A percentile compares a stretch with the other conserved stretches of the same genome.
Evolutionary conservation across 495 filamentous ascomycete species (phyloP).

Genomic region (Podospora anserina): DNA sequence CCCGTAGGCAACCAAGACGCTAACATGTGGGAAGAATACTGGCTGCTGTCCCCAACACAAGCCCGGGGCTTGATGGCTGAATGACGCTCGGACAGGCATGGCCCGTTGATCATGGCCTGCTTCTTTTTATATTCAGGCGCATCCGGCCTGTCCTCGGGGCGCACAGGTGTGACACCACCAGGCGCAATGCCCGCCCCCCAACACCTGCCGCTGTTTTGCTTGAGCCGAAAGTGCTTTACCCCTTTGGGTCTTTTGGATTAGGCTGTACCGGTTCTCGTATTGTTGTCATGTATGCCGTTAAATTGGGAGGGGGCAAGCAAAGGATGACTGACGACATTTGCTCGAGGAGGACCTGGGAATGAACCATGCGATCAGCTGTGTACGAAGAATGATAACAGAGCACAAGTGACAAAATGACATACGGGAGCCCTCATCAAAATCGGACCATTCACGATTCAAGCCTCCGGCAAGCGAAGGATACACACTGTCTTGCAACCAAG

Average conservation of each 20-base stretch:
- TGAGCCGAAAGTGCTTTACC: slow-evolving; percentile 37
- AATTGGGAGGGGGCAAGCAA: neutral
- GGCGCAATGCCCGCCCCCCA: slow-evolving; percentile 41
- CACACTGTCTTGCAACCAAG: no score
- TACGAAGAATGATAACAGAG: no score
- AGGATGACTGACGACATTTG: no score
- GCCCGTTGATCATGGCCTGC: slow-evolving; percentile 79
- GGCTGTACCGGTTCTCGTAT: slow-evolving; percentile 15
- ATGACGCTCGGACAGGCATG: slow-evolving; percentile 52
- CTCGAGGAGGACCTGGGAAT: no score
- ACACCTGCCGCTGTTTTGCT: slow-evolving; percentile 41
- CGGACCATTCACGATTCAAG: no score
- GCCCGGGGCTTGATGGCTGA: no score
- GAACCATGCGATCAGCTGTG: no score
- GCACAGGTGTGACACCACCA: slow-evolving; percentile 36
- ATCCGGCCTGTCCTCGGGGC: slow-evolving; percentile 70
- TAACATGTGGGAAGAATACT: no score
- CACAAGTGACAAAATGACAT: no score
- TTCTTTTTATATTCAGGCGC: slow-evolving; percentile 97
- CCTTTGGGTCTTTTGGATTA: slow-evolving; percentile 42
- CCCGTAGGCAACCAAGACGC: neutral
- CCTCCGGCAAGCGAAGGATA: no score
- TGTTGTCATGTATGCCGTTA: neutral
- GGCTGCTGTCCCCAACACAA: no score
- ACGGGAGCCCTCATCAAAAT: no score